Evolutionary conservation across 371 early-diverging fungal genomes (phyloP), one percentile per base, ranked within the genome.

Genomic region (Cokeromyces recurvatus): DNA sequence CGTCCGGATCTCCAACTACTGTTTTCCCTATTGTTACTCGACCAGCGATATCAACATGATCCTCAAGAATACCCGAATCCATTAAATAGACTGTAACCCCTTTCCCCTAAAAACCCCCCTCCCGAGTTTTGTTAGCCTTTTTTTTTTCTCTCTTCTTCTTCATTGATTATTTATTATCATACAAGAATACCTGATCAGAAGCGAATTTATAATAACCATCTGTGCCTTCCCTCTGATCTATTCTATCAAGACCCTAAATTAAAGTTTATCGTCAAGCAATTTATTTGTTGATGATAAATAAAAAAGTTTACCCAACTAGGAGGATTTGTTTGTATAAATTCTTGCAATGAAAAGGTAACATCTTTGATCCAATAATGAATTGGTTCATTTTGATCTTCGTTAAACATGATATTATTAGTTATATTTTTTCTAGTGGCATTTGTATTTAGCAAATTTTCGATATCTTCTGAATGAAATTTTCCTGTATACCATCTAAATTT

Each of bases 361-460:
- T 74, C 71, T 48, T 65, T 61, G 3, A 65, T 60, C 49, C 61
- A 70, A 40, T 74, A 74, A 44, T 70, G 66, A 2, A 74, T 55
- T 12, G 57, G 42, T 11, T 56, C 51, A 19, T 44, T 32, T 0
- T 27, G 14, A 8, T 27, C 27, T 15, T 21, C 17, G n/a, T 20
- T 21, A n/a, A 39, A 9, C 8, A 14, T 25, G 3, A 23, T 19
- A 14, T 35, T 40, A n/a, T 40, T 5, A 11, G 16, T 21, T 10
- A 25, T 19, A 14, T 35, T 40, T n/a, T 19, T 22, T 7, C 37
- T 43, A 21, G 34, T 38, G 8, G 25, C 14, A 12, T 17, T 29
- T 4, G 53, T 40, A 24, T 38, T 3, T 20, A 62, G 24, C 4
- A 64, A 42, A 4, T 50, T 17, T 25, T 66, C 64, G 14, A 71